These are phyloP conservation scores for Adansonia digitata DNA, from an alignment of 345 rosid genomes.

Conservation along the genomic window DNA sequence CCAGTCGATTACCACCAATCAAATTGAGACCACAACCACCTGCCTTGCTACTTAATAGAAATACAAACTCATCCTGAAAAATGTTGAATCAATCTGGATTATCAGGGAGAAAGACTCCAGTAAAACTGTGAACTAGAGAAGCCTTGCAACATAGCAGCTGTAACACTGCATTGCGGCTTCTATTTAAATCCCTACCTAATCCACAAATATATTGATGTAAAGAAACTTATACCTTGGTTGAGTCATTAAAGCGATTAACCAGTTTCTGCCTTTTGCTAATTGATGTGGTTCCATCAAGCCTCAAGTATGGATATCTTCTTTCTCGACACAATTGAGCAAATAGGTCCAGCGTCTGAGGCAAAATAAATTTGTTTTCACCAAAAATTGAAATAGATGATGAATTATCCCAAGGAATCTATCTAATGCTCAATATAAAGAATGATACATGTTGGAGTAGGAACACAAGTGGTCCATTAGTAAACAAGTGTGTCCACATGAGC, in stretches of 20 bases:
- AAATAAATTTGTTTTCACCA: slow-evolving; percentile 5
- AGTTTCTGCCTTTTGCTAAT: slow-evolving; percentile 95
- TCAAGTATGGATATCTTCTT: slow-evolving; percentile 86
- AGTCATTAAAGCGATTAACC: slow-evolving; percentile 83
- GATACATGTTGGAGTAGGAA: background rate
- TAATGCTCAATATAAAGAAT: background rate
- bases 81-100: slow-evolving; percentile 8
- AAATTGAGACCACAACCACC: slow-evolving; percentile 99
- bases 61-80: slow-evolving; percentile 88
- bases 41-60: slow-evolving; percentile 96
- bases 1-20: slow-evolving; percentile 88
- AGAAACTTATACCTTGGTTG: slow-evolving; percentile 51
- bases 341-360: slow-evolving; percentile 85
- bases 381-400: slow-evolving; percentile 13
- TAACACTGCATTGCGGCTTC: too few relatives aligned
- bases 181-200: background rate
- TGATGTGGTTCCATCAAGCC: slow-evolving; percentile 94
- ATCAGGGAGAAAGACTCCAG: background rate
- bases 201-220: background rate
- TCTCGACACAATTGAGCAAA: slow-evolving; percentile 96
- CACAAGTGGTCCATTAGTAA: background rate
- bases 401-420: slow-evolving; percentile 2
- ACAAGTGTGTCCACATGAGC: background rate
- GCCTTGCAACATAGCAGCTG: background rate
- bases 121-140: background rate